A percentile compares a stretch with the other conserved stretches of the same genome.
Conservation (phyloP, 1,284 basidiomycete species). For the Sporisorium scitamineum region DNA sequence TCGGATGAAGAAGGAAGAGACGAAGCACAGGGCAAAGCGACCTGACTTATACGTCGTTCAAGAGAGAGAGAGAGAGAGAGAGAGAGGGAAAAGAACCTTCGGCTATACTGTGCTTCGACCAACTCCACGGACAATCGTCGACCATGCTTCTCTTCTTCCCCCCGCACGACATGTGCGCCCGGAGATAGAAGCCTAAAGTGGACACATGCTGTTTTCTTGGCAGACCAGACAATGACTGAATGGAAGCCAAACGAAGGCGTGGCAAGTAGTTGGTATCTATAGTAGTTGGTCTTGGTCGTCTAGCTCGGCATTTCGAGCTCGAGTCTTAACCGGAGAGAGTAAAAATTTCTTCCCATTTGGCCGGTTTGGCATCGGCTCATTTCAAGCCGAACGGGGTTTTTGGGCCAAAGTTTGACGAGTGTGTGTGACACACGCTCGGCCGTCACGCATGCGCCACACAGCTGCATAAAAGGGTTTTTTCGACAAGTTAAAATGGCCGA, state of each 20-base stretch:
- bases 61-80: background rate
- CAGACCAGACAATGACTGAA: background rate
- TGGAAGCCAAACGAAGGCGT: background rate
- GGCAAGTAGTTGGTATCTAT: no score
- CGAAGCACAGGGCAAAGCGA: background rate
- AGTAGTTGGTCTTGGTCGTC: no score
- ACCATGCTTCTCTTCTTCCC: background rate
- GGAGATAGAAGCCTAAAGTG: conserved; percentile 1
- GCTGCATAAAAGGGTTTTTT: conserved; percentile 1
- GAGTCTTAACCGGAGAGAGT: no score
- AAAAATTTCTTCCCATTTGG: background rate
- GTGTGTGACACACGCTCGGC: background rate
- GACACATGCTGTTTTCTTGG: no score
- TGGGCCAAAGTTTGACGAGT: background rate
- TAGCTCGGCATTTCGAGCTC: no score
- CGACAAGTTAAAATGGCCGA: no score
- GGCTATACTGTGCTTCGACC: background rate
- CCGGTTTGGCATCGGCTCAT: background rate
- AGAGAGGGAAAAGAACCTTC: background rate
- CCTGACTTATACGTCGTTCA: background rate
- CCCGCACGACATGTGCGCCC: background rate
- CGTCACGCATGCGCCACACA: conserved; percentile 2
- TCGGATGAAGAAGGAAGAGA: conserved; percentile 3
- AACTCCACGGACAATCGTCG: conserved; percentile 2
- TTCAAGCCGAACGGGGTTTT: background rate